phyloP scores from a whole-genome alignment of 129 eudicot genomes.

The Chrysanthemum makinoi region DNA sequence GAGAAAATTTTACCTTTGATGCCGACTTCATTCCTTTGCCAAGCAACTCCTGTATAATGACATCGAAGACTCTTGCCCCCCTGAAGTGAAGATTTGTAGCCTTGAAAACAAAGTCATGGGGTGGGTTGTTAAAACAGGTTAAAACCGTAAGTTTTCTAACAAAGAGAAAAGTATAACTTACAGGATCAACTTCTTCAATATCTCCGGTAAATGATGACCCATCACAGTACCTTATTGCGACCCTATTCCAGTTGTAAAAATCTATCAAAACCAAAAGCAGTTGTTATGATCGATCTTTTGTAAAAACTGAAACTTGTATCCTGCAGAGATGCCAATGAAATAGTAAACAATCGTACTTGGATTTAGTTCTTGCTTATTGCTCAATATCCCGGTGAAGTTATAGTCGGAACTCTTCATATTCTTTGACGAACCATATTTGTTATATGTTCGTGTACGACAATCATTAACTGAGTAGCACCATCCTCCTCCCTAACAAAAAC shows the following conservation, averaged over 20 bases:
- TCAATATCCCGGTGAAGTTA: constrained; percentile 48
- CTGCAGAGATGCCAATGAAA: background rate
- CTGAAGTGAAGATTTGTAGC: constrained; percentile 54
- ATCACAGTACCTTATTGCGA: constrained; percentile 49
- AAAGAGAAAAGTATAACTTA: constrained; percentile 12
- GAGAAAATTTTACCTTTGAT: constrained; percentile 35
- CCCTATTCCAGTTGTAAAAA: constrained; percentile 64
- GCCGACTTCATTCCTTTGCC: constrained; percentile 51
- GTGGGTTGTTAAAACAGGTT: background rate
- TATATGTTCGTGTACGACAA: constrained; percentile 29
- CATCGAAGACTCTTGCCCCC: constrained; percentile 54
- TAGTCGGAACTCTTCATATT: constrained; percentile 34
- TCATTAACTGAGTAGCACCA: constrained; percentile 42
- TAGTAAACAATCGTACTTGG: constrained; percentile 30
- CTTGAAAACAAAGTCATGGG: constrained; percentile 15
- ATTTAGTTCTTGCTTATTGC: constrained; percentile 36
- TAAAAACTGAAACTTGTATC: too few species aligned
- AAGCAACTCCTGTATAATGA: constrained; percentile 42
- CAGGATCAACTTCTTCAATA: constrained; percentile 49
- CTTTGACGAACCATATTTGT: constrained; percentile 39
- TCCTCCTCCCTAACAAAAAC: constrained; percentile 44
- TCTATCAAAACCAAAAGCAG: constrained; percentile 24
- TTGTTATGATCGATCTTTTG: background rate
- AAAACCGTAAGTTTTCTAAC: background rate
- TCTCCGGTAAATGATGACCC: constrained; percentile 64